phyloP scores from a whole-genome alignment of 768 basidiomycete species.

The Pleurotus tuber-regium region DNA sequence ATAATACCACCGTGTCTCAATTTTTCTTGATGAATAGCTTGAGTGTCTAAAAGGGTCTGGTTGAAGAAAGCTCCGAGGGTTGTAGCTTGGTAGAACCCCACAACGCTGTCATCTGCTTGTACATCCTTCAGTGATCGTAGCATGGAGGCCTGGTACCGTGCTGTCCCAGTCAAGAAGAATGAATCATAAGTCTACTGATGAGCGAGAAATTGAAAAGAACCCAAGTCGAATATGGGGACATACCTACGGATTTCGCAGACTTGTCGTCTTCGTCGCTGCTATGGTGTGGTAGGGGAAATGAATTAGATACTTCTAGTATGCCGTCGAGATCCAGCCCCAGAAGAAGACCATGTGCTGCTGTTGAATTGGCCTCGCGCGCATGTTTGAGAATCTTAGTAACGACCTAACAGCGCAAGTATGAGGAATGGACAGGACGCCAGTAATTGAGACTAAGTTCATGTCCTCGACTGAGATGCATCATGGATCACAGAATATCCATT shows the following conservation, averaged over 20 bases:
- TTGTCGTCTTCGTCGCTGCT: slow-evolving; percentile 79
- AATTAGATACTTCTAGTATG: slow-evolving; percentile 86
- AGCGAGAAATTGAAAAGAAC: slow-evolving; percentile 6
- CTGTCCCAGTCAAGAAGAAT: slow-evolving; percentile 32
- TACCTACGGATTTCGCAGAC: slow-evolving; percentile 72
- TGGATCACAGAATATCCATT: no score
- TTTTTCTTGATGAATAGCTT: slow-evolving; percentile 82
- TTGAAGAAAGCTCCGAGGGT: slow-evolving; percentile 84
- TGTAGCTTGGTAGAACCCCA: slow-evolving; percentile 93
- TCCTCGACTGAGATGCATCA: no score
- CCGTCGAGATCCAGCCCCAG: slow-evolving; percentile 93
- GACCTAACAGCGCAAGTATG: slow-evolving; percentile 50
- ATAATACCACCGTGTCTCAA: slow-evolving; percentile 84
- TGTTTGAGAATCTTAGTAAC: slow-evolving; percentile 95
- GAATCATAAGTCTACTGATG: slow-evolving; percentile 9
- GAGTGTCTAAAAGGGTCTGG: slow-evolving; percentile 76
- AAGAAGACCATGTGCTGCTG: slow-evolving; percentile 80
- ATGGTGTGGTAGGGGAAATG: slow-evolving; percentile 79
- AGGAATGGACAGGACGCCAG: no score
- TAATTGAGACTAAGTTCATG: no score
- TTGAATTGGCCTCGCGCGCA: slow-evolving; percentile 70
- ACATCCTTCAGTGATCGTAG: slow-evolving; percentile 87
- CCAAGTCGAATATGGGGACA: slow-evolving; percentile 22
- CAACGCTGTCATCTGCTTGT: slow-evolving; percentile 85
- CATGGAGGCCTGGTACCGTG: slow-evolving; percentile 83